Evolutionary conservation across 1,139 yeast species (phyloP).

Genomic region (Pichia sp.): DNA sequence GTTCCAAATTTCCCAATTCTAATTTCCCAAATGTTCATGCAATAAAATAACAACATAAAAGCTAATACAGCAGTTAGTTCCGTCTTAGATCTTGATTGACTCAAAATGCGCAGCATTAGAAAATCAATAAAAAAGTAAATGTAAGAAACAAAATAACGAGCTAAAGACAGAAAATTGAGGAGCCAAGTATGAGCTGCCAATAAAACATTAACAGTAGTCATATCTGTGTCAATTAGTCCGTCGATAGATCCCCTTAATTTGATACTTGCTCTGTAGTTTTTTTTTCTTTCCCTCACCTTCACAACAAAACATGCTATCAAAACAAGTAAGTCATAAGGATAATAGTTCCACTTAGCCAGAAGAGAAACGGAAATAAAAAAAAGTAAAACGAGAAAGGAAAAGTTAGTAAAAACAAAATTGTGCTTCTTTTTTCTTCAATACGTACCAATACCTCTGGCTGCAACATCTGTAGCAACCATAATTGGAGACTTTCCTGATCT

Average conservation of each 20-base stretch:
- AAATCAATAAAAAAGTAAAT: conserved; percentile 2
- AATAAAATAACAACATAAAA: conserved; percentile 2
- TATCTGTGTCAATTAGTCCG: background rate
- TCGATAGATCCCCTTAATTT: background rate
- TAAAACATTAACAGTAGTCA: background rate
- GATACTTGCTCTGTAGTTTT: background rate
- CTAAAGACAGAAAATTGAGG: background rate
- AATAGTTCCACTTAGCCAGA: background rate
- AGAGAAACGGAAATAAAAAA: background rate
- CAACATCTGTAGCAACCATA: conserved; percentile 99
- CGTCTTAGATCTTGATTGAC: background rate
- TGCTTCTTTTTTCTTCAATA: conserved; percentile 31
- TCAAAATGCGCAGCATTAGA: conserved; percentile 1
- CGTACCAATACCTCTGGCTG: conserved; percentile 99
- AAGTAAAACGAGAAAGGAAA: background rate
- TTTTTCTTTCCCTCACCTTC: background rate
- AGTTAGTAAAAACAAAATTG: conserved; percentile 7
- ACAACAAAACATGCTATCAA: background rate
- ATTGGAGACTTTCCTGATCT: conserved; percentile 88
- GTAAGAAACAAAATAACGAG: conserved; percentile 3
- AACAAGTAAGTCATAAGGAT: background rate
- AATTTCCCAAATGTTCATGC: conserved; percentile 3
- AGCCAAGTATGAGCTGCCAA: background rate
- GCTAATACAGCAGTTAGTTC: background rate
- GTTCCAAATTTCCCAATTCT: background rate